Evolutionary conservation across 345 rosid species (phyloP).

Genomic region (Triadica sebifera): DNA sequence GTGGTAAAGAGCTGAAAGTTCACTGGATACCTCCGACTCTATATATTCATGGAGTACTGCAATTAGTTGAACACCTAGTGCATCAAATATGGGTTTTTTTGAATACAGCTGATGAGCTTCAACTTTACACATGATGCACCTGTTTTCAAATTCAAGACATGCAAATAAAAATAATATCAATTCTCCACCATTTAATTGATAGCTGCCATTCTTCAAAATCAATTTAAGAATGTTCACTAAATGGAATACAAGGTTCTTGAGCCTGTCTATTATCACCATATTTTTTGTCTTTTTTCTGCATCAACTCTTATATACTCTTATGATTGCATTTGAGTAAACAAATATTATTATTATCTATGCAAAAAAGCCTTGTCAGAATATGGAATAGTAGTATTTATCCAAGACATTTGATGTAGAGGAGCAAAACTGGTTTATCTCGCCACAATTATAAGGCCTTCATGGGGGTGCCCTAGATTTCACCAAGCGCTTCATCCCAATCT

Average conservation of each 20-base stretch:
- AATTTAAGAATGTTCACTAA: not conserved
- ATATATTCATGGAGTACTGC: slow-evolving; percentile 66
- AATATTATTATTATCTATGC: not conserved
- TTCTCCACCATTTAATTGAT: not conserved
- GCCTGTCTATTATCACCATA: not conserved
- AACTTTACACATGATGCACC: slow-evolving; percentile 79
- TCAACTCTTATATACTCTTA: not conserved
- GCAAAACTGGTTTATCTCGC: slow-evolving; percentile 55
- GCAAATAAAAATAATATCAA: slow-evolving; percentile 5
- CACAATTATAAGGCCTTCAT: slow-evolving; percentile 62
- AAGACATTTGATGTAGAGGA: slow-evolving; percentile 60
- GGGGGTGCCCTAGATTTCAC: slow-evolving; percentile 51
- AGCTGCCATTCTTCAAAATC: not conserved
- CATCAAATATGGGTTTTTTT: slow-evolving; percentile 59
- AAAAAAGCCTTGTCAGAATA: not conserved
- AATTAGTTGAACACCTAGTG: slow-evolving; percentile 50
- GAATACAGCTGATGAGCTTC: slow-evolving; percentile 65
- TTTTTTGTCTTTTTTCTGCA: not conserved
- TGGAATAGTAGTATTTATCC: slow-evolving; percentile 41
- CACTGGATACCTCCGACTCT: slow-evolving; percentile 54
- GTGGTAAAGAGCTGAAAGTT: slow-evolving; percentile 10
- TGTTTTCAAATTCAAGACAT: slow-evolving; percentile 30
- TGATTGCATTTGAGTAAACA: not conserved
- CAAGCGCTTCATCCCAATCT: slow-evolving; percentile 52
- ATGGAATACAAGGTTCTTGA: not conserved